phyloP scores from a whole-genome alignment of 176 grass and related monocot genomes.

The maize (Zea mays) region DNA sequence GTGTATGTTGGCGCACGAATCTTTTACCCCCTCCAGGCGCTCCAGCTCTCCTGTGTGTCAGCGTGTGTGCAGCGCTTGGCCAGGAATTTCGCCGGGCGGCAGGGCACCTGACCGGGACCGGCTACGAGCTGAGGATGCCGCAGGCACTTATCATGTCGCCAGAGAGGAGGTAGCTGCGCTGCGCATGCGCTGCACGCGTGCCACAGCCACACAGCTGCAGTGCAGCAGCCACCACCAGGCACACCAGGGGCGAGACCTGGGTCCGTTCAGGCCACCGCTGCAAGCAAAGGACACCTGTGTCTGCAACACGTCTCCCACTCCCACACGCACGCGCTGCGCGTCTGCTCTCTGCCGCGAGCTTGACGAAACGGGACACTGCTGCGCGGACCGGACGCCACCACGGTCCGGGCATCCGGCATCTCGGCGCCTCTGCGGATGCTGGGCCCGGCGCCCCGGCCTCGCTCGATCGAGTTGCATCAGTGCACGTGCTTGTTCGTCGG shows the following conservation, averaged over 20 bases:
- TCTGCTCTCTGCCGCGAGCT: too few relatives aligned
- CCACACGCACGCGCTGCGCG: too few relatives aligned
- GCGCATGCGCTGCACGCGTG: slow-evolving; percentile 9
- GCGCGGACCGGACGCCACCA: too few relatives aligned
- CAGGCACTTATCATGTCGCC: slow-evolving; percentile 41
- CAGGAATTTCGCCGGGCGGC: slow-evolving; percentile 29
- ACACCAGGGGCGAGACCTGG: neutral
- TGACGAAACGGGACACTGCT: too few relatives aligned
- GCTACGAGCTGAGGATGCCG: neutral
- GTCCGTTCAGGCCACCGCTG: slow-evolving; percentile 16
- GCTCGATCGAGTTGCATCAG: neutral
- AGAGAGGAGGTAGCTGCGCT: neutral
- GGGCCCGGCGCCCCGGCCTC: too few relatives aligned
- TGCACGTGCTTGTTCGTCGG: neutral
- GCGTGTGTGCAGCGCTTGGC: neutral
- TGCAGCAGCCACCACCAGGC: neutral
- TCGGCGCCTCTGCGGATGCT: too few relatives aligned
- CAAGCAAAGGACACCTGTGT: neutral
- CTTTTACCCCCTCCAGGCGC: neutral
- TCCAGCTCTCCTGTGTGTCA: neutral
- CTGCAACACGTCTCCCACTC: neutral
- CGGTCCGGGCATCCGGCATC: too few relatives aligned
- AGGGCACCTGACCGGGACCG: neutral
- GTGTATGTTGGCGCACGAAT: slow-evolving; percentile 4
- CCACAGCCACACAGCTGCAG: neutral